Conservation (phyloP, 352 stramenopile species). For the Achlya hypogyna region DNA sequence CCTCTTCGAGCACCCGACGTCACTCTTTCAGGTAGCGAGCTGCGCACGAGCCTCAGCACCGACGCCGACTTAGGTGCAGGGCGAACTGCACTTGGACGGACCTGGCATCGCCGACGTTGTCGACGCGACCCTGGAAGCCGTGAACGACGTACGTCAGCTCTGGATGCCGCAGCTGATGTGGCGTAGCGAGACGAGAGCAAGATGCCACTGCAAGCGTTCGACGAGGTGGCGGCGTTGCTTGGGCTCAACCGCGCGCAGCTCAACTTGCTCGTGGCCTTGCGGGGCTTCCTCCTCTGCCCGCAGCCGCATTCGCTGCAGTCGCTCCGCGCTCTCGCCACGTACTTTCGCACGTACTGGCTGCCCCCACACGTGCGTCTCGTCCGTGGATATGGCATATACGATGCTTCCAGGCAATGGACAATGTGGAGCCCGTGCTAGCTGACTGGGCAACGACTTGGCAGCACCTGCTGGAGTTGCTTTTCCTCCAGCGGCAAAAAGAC, state of each 20-base stretch:
- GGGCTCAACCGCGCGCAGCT: slow-evolving; percentile 42
- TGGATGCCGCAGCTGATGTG: slow-evolving; percentile 1
- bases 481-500: slow-evolving; percentile 28
- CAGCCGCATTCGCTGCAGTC: slow-evolving; percentile 37
- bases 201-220: neutral
- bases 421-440: slow-evolving; percentile 1
- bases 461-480: slow-evolving; percentile 44
- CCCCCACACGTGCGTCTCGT: neutral
- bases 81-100: slow-evolving; percentile 41
- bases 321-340: slow-evolving; percentile 30
- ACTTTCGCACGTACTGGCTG: slow-evolving; percentile 3
- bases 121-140: slow-evolving; percentile 33
- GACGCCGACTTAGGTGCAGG: slow-evolving; percentile 22
- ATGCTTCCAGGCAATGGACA: slow-evolving; percentile 1
- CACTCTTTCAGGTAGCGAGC: slow-evolving; percentile 37
- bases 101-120: slow-evolving; percentile 50
- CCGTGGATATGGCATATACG: too few species aligned
- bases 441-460: slow-evolving; percentile 39
- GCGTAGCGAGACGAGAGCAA: neutral
- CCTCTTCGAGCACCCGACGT: slow-evolving; percentile 41
- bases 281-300: slow-evolving; percentile 36
- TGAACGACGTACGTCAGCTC: neutral
- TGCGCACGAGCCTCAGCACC: neutral
- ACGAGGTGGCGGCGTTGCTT: slow-evolving; percentile 23
- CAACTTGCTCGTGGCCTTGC: slow-evolving; percentile 54